Conservation (phyloP, 306 rosid species). For the Dalbergia cultrata region DNA sequence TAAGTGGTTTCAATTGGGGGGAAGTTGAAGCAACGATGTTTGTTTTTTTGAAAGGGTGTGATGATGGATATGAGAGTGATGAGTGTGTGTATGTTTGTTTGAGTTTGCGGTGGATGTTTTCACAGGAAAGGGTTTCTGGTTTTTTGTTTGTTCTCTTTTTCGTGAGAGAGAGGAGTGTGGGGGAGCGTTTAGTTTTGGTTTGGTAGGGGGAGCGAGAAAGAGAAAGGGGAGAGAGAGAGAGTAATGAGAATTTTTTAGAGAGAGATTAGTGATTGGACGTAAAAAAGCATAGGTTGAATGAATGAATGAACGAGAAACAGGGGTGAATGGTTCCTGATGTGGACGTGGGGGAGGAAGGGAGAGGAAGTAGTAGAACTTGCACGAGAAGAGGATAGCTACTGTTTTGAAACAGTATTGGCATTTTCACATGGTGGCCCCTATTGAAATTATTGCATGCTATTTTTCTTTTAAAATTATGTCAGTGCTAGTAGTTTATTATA, state of each 20-base stretch:
- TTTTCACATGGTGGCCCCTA: constrained; percentile 74
- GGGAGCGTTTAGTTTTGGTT: constrained; percentile 38
- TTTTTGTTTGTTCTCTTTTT: constrained; percentile 27
- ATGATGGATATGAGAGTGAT: background rate
- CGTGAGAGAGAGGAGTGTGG: constrained; percentile 31
- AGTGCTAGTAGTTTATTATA: no score
- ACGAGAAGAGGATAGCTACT: background rate
- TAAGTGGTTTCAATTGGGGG: background rate
- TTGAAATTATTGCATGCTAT: background rate
- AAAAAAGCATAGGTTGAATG: constrained; percentile 69
- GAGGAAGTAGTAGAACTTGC: background rate
- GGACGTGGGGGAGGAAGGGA: no score
- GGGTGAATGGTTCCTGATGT: constrained; percentile 13
- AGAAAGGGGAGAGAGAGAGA: background rate
- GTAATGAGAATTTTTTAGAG: constrained; percentile 6
- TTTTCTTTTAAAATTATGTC: background rate
- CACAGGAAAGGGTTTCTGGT: constrained; percentile 43
- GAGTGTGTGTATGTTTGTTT: constrained; percentile 5
- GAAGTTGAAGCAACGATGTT: background rate
- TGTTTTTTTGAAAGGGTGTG: background rate
- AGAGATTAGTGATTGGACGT: constrained; percentile 81
- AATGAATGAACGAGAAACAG: constrained; percentile 52
- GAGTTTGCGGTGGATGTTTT: constrained; percentile 41
- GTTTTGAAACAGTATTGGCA: constrained; percentile 47
- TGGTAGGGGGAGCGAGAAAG: background rate